phyloP scores from a whole-genome alignment of 176 grass and related monocot genomes.

The Cocos nucifera region DNA sequence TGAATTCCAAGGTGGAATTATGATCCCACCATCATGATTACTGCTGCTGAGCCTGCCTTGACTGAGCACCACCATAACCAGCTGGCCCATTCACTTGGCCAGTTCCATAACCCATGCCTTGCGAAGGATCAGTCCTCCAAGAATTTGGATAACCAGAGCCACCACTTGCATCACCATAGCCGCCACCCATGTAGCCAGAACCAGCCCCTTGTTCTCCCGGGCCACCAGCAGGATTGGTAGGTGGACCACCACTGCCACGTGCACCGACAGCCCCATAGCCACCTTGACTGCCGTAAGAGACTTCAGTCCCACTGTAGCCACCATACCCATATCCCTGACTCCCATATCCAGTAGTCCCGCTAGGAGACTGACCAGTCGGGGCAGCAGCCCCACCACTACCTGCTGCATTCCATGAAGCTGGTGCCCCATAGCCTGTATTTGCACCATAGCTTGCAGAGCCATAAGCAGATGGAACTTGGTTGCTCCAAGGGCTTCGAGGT shows the following conservation, averaged over 20 bases:
- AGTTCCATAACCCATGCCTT: slow-evolving; percentile 47
- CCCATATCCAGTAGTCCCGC: slow-evolving; percentile 50
- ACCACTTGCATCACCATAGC: slow-evolving; percentile 59
- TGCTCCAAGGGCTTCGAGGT: slow-evolving; percentile 71
- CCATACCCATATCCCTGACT: slow-evolving; percentile 79
- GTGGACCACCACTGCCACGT: slow-evolving; percentile 26
- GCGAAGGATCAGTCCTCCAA: slow-evolving; percentile 73
- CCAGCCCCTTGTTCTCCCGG: slow-evolving; percentile 22
- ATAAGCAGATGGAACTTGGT: slow-evolving; percentile 71
- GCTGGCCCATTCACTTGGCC: slow-evolving; percentile 67
- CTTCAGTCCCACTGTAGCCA: slow-evolving; percentile 67
- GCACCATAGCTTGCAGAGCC: slow-evolving; percentile 59
- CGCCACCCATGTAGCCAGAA: slow-evolving; percentile 47
- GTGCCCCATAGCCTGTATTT: slow-evolving; percentile 44
- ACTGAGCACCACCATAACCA: slow-evolving; percentile 67
- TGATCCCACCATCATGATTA: background rate
- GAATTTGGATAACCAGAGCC: slow-evolving; percentile 54
- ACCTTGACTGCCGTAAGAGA: slow-evolving; percentile 59
- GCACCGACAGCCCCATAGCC: slow-evolving; percentile 53
- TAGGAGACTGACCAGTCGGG: slow-evolving; percentile 47
- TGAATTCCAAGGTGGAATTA: background rate
- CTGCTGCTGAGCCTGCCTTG: slow-evolving; percentile 77
- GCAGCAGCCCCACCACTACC: slow-evolving; percentile 35
- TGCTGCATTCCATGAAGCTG: slow-evolving; percentile 54
- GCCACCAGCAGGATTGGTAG: slow-evolving; percentile 42